phyloP scores from a whole-genome alignment of 768 basidiomycete genomes.

The Naganishia kalamii region DNA sequence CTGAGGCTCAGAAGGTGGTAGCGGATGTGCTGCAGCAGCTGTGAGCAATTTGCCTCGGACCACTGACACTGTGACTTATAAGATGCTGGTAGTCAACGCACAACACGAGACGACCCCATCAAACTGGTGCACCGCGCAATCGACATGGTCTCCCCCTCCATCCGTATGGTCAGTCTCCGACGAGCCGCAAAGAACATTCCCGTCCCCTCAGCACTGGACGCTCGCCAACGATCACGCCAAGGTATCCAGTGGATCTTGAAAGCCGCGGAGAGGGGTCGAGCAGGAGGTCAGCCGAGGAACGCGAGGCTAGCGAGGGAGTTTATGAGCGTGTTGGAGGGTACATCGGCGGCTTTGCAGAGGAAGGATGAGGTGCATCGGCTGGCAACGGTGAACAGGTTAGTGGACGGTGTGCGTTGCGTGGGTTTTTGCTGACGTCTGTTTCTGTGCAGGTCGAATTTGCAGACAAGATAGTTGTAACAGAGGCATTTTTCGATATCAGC shows the following conservation, averaged over 20 bases:
- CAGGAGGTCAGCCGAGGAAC: slow-evolving; percentile 56
- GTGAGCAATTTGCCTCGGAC: slow-evolving; percentile 32
- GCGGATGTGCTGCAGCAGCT: slow-evolving; percentile 32
- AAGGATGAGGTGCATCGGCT: slow-evolving; percentile 61
- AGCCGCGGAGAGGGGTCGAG: slow-evolving; percentile 56
- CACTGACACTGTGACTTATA: no score
- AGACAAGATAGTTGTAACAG: slow-evolving; percentile 13
- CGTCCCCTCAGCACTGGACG: slow-evolving; percentile 66
- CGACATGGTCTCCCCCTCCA: slow-evolving; percentile 61
- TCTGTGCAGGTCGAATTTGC: not conserved
- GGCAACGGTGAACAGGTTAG: slow-evolving; percentile 61
- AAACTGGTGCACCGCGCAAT: slow-evolving; percentile 73
- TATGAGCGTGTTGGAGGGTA: slow-evolving; percentile 60
- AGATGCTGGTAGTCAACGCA: slow-evolving; percentile 57
- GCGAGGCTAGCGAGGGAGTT: slow-evolving; percentile 64
- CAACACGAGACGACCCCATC: slow-evolving; percentile 70
- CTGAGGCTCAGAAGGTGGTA: slow-evolving; percentile 35
- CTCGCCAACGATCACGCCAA: slow-evolving; percentile 67
- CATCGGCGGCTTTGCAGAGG: slow-evolving; percentile 55
- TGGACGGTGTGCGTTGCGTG: not conserved
- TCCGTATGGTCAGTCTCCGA: slow-evolving; percentile 57
- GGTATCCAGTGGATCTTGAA: slow-evolving; percentile 69
- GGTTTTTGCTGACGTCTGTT: not conserved
- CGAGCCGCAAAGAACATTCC: slow-evolving; percentile 61
- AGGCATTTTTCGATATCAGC: no score